phyloP scores from a whole-genome alignment of 768 basidiomycete genomes.

The Mycena capillaripes region DNA sequence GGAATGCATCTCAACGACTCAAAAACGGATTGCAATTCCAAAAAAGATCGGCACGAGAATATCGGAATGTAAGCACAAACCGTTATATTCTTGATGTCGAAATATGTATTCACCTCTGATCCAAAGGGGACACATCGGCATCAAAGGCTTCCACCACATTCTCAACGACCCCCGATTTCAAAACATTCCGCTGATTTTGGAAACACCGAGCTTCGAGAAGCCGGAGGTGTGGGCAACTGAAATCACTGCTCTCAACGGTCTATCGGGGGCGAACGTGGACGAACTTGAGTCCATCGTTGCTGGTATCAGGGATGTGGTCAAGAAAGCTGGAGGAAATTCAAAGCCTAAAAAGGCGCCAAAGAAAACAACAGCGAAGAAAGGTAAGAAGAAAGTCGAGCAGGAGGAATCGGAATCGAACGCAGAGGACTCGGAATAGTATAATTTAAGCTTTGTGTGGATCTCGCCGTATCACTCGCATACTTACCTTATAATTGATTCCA shows the following conservation, averaged over 20 bases:
- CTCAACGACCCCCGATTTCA: constrained; percentile 77
- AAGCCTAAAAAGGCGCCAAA: constrained; percentile 27
- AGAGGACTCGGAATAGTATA: constrained; percentile 12
- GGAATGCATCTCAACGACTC: constrained; percentile 93
- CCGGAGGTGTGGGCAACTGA: constrained; percentile 82
- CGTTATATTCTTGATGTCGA: background rate
- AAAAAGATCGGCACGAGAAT: constrained; percentile 87
- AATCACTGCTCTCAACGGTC: constrained; percentile 69
- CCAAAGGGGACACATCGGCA: constrained; percentile 75
- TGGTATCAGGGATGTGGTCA: constrained; percentile 33
- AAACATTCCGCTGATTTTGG: constrained; percentile 83
- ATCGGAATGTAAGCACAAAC: constrained; percentile 76
- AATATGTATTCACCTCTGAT: background rate
- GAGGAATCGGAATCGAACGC: constrained; percentile 17
- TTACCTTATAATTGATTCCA: too few species aligned
- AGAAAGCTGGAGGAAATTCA: background rate
- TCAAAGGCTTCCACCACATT: constrained; percentile 74
- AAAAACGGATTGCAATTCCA: constrained; percentile 72
- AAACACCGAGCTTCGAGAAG: constrained; percentile 82
- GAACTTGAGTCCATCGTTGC: constrained; percentile 20
- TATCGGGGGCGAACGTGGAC: constrained; percentile 45
- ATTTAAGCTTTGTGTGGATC: too few species aligned
- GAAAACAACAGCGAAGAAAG: constrained; percentile 27
- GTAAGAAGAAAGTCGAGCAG: constrained; percentile 24
- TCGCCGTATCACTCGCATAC: too few species aligned